Evolutionary conservation across 768 basidiomycete genomes (phyloP).

Genomic region (Pulveroboletus ravenelii): DNA sequence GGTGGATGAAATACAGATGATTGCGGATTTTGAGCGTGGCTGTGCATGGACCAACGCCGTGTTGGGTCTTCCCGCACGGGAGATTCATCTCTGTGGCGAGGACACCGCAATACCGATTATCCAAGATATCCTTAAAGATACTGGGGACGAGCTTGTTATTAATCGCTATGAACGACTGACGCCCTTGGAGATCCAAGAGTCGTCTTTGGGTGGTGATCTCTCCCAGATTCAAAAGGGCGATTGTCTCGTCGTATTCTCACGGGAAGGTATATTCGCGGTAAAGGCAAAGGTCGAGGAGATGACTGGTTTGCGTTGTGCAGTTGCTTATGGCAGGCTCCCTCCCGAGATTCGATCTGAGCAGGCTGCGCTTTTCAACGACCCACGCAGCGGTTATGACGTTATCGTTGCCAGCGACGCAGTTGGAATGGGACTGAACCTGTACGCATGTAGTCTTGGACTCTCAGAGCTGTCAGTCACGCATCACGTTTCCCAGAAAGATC

Average conservation of each 20-base stretch:
- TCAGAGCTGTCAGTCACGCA: neutral
- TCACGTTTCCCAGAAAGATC: slow-evolving; percentile 64
- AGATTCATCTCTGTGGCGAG: slow-evolving; percentile 94
- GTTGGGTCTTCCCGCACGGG: slow-evolving; percentile 66
- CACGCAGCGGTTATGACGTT: slow-evolving; percentile 77
- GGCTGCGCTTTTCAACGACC: slow-evolving; percentile 87
- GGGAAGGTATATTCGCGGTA: slow-evolving; percentile 68
- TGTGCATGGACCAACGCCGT: slow-evolving; percentile 80
- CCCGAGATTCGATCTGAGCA: slow-evolving; percentile 91
- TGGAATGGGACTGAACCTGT: slow-evolving; percentile 98
- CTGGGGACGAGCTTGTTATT: slow-evolving; percentile 79
- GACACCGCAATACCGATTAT: slow-evolving; percentile 87
- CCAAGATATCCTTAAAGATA: slow-evolving; percentile 56
- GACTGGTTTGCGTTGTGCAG: slow-evolving; percentile 79
- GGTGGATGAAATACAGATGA: slow-evolving; percentile 97
- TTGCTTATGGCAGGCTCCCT: slow-evolving; percentile 89
- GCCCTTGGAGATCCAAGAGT: slow-evolving; percentile 67
- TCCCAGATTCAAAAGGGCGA: slow-evolving; percentile 71
- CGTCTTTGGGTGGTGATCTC: slow-evolving; percentile 59
- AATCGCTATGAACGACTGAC: slow-evolving; percentile 85
- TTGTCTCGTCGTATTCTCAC: slow-evolving; percentile 84
- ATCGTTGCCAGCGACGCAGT: slow-evolving; percentile 93
- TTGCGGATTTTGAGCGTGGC: slow-evolving; percentile 75
- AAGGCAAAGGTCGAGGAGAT: slow-evolving; percentile 66
- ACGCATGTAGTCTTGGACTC: slow-evolving; percentile 24